Conservation (phyloP, 495 filamentous ascomycete species). For the Talaromyces proteolyticus region DNA sequence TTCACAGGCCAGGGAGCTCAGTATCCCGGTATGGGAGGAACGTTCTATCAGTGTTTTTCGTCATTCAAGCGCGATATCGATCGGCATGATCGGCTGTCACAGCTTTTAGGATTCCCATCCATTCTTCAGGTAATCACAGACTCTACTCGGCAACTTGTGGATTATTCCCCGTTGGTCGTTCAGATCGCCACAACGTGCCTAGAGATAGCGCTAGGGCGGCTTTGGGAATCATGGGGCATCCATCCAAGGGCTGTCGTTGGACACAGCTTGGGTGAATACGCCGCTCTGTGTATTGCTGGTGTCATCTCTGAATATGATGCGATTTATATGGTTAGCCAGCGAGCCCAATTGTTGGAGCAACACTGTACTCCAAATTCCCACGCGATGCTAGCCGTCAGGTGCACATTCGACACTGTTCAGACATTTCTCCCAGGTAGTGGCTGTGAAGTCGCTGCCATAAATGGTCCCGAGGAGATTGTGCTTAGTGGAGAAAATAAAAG, state of each 20-base stretch:
- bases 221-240: conserved; percentile 77
- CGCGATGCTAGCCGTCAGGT: conserved; percentile 45
- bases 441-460: conserved; percentile 46
- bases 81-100: conserved; percentile 55
- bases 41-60: conserved; percentile 52
- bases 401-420: conserved; percentile 24
- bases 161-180: conserved; percentile 66
- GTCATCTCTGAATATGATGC: conserved; percentile 73
- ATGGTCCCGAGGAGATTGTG: conserved; percentile 42
- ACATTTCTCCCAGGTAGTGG: conserved; percentile 15
- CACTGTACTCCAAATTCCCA: conserved; percentile 68
- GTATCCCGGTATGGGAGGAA: conserved; percentile 52
- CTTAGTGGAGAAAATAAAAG: conserved; percentile 36
- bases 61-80: conserved; percentile 68
- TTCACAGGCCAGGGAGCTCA: conserved; percentile 47
- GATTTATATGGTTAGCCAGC: conserved; percentile 71
- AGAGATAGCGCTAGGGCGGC: conserved; percentile 76
- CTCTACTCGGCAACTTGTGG: conserved; percentile 42
- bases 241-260: conserved; percentile 72
- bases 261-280: conserved; percentile 85
- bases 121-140: conserved; percentile 50
- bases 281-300: conserved; percentile 74
- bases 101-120: conserved; percentile 61
- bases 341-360: conserved; percentile 66
- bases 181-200: conserved; percentile 73